Evolutionary conservation across 228 moss, liverwort and hornwort genomes (phyloP), one percentile per base, ranked within the genome.

Genomic region (Sphagnum magellanicum): DNA sequence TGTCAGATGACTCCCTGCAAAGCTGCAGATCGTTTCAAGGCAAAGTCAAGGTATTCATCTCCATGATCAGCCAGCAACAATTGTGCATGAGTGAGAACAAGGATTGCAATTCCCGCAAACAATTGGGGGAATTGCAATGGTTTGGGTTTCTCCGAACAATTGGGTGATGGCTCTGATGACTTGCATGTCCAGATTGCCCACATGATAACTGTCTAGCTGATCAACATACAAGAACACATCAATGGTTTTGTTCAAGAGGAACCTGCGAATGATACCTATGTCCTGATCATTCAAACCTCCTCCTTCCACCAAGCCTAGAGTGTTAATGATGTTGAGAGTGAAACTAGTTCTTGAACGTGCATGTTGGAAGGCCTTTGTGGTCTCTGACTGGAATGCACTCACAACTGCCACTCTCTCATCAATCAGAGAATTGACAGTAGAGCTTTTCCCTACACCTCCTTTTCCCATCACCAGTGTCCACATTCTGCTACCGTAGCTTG

Each of bases 371-470:
- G 90, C 87, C 68, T 87, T 81, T 70, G 83, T 68, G 6, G 87
- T 87, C 74, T 87, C 84, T 64, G 87, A 77, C 87, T 87, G 87
- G 46, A 87, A 83, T 60, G 79, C 81, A 78, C 79, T 82, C 4
- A 84, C 84, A 52, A 81, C 80, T 49, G 90, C 84, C 13, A 90
- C 84, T 71, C 84, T 74, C 69, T 87, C 90, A 69, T 83, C 81
- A 51, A 90, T 74, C 80, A 90, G 55, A 59, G 90, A 90, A 70
- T 87, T 90, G 72, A 90, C 82, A 6, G 87, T 87, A 12, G 90
- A 87, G 78, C 90, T 90, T 72, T 90, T 90, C 48, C 90, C 90
- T 50, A 87, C 90, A 68, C 90, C 90, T 59, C 87, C 79, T 75
- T 84, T 87, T 0, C 90, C 90, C 63, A 90, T 62, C 49, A 90